Evolutionary conservation across 805 yeast species (phyloP).

Genomic region (Wickerhamiella musiphila): DNA sequence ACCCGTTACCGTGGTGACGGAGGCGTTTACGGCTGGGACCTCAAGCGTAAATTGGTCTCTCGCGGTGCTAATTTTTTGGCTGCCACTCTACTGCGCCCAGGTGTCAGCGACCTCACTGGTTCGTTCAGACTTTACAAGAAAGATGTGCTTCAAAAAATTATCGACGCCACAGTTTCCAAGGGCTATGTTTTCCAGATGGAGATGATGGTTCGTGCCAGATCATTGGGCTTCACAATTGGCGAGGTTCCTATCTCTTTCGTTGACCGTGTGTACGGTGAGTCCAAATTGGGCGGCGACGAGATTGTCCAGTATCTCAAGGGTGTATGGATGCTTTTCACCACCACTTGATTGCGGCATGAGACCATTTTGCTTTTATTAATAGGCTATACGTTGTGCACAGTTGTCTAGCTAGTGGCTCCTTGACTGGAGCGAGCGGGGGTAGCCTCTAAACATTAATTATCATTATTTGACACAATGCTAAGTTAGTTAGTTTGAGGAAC

Average conservation of each 20-base stretch:
- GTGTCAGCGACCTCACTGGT: conserved; percentile 61
- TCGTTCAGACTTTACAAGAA: conserved; percentile 61
- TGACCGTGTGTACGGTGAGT: conserved; percentile 63
- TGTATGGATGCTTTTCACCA: conserved; percentile 50
- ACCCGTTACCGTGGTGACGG: conserved; percentile 70
- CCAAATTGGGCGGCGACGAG: conserved; percentile 67
- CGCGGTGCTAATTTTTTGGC: conserved; percentile 72
- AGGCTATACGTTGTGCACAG: too few relatives aligned
- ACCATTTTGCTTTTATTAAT: too few relatives aligned
- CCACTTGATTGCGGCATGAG: conserved; percentile 27
- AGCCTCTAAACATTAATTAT: neutral
- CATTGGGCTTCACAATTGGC: conserved; percentile 54
- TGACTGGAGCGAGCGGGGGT: neutral
- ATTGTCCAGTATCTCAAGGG: conserved; percentile 64
- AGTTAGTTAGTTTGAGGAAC: neutral
- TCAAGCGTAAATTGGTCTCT: conserved; percentile 58
- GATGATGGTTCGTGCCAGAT: conserved; percentile 69
- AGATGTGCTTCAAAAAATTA: conserved; percentile 46
- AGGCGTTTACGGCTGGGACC: conserved; percentile 74
- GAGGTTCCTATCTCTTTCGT: conserved; percentile 69
- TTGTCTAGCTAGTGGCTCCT: too few relatives aligned
- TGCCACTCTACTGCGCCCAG: conserved; percentile 49
- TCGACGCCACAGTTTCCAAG: conserved; percentile 49
- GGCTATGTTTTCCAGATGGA: conserved; percentile 82
- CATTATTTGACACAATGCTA: too few relatives aligned